These are phyloP conservation scores for Phytophthora aleatoria DNA, from an alignment of 352 stramenopile species.

Conservation along the genomic window DNA sequence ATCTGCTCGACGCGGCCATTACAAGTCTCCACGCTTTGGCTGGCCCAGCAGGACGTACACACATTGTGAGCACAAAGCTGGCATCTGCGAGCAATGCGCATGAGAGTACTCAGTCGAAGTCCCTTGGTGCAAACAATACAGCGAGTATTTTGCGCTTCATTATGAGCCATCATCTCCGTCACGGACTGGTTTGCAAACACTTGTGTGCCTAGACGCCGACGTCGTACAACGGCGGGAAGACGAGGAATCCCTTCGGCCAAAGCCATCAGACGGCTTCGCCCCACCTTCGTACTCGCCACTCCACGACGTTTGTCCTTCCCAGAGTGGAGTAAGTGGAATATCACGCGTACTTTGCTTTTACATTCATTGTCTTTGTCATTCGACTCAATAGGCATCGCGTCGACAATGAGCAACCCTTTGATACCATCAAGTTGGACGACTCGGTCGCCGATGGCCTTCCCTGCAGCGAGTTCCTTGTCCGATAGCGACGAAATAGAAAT, in stretches of 20 bases:
- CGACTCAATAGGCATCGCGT: conserved; percentile 25
- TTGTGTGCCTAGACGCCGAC: conserved; percentile 40
- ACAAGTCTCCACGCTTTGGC: conserved; percentile 47
- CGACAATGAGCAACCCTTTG: conserved; percentile 37
- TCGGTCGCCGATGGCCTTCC: conserved; percentile 34
- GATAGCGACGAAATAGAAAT: conserved; percentile 35
- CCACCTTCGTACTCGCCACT: conserved; percentile 29
- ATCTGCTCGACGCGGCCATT: conserved; percentile 34
- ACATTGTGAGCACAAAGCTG: conserved; percentile 55
- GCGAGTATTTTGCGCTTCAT: conserved; percentile 30
- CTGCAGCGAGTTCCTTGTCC: conserved; percentile 33
- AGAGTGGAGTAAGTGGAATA: conserved; percentile 33
- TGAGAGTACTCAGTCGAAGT: conserved; percentile 35
- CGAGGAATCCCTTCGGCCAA: conserved; percentile 34
- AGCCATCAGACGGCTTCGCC: conserved; percentile 21
- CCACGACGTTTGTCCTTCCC: not conserved
- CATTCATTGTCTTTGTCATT: not conserved
- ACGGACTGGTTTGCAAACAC: conserved; percentile 28
- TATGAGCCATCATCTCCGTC: not conserved
- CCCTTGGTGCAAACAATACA: conserved; percentile 57
- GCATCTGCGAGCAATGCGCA: conserved; percentile 30
- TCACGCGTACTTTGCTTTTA: conserved; percentile 29
- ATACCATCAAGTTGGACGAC: conserved; percentile 49
- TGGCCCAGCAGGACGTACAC: conserved; percentile 45
- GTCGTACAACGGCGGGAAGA: conserved; percentile 38